Percentiles rank a stretch among this genome's conserved stretches.
These are phyloP conservation scores for Myriosclerotinia scirpicola DNA, from an alignment of 2,329 filamentous ascomycete genomes.

Conservation along the genomic window DNA sequence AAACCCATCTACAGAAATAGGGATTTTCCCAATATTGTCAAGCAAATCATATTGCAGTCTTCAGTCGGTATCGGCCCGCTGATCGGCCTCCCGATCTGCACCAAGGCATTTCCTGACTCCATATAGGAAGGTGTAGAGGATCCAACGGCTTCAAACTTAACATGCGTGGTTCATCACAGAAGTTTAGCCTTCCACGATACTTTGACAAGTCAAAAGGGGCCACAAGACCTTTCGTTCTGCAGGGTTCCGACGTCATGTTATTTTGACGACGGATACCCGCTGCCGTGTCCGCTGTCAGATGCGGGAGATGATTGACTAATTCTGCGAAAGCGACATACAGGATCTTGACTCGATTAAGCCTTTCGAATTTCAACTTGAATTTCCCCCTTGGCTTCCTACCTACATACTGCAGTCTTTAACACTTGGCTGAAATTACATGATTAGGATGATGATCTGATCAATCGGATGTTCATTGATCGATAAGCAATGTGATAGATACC, in stretches of 20 bases:
- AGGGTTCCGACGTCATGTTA: slow-evolving; percentile 37
- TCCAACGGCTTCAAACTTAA: slow-evolving; percentile 23
- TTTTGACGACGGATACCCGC: slow-evolving; percentile 33
- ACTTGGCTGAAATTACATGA: slow-evolving; percentile 7
- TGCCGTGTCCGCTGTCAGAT: slow-evolving; percentile 35
- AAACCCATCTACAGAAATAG: slow-evolving; percentile 12
- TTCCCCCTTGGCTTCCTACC: slow-evolving; percentile 2
- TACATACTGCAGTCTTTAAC: not conserved
- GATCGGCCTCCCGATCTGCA: slow-evolving; percentile 20
- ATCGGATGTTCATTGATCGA: slow-evolving; percentile 28
- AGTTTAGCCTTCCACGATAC: slow-evolving; percentile 13
- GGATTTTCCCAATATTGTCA: not conserved
- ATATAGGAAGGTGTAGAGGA: slow-evolving; percentile 23
- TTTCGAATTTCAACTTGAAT: slow-evolving; percentile 7
- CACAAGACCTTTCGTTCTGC: slow-evolving; percentile 32
- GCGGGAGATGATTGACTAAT: slow-evolving; percentile 24
- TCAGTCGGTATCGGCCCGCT: slow-evolving; percentile 21
- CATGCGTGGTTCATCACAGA: slow-evolving; percentile 24
- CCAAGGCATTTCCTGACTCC: slow-evolving; percentile 19
- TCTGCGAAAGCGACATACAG: slow-evolving; percentile 13
- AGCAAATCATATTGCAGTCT: slow-evolving; percentile 17
- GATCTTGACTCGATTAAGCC: slow-evolving; percentile 14
- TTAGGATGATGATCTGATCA: slow-evolving; percentile 21
- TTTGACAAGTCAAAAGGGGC: slow-evolving; percentile 21
- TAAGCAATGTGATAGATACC: slow-evolving; percentile 25